Evolutionary conservation across 805 yeast genomes (phyloP), one percentile per base, ranked within the genome.

Genomic region (Candida hungchunana): DNA sequence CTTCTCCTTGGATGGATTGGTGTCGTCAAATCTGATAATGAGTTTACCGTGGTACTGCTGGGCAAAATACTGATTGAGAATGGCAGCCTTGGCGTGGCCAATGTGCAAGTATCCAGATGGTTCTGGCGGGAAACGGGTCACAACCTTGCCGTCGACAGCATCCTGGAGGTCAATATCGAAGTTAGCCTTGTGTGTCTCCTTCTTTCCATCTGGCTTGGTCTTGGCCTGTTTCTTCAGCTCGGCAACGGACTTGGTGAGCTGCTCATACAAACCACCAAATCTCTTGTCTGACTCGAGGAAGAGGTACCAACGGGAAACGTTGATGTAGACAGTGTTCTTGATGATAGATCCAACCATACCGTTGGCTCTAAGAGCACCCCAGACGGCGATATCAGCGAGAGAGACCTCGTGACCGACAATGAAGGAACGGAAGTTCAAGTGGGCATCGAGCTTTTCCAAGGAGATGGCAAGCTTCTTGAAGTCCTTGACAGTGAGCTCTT

Each of bases 41-140:
- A 93, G 77, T 66, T 93, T 93, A 61, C 99, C 99, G 57, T 93
- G 83, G 73, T 90, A 93, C 58, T 77, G 82, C 53, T 86, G 81
- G 32, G 99, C 98, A 68, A 93, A 90, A 69, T 89, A 90, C 66
- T 93, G 93, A 69, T 93, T 93, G 60, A 93, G 75, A 40, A 93
- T 73, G 37, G 99, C 99, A 44, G 98, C 98, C 66, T 93, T 93
- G 43, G 96, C 98, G 60, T 93, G 99, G 51, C 99, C 99, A 66
- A 93, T 93, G 66, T 93, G 99, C 65, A 93, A 75, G 65, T 89
- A 93, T 67, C 99, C 99, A 67, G 95, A 85, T 42, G 99, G 99
- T 70, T 93, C 99, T 47, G 99, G 99, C 41, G 96, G 98, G 79
- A 93, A 93, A 68, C 99, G 83, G 36, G 98, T 94, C 36, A 94